These are phyloP conservation scores for Polyporus tsugae DNA, from an alignment of 1,284 basidiomycete species.

Conservation along the genomic window DNA sequence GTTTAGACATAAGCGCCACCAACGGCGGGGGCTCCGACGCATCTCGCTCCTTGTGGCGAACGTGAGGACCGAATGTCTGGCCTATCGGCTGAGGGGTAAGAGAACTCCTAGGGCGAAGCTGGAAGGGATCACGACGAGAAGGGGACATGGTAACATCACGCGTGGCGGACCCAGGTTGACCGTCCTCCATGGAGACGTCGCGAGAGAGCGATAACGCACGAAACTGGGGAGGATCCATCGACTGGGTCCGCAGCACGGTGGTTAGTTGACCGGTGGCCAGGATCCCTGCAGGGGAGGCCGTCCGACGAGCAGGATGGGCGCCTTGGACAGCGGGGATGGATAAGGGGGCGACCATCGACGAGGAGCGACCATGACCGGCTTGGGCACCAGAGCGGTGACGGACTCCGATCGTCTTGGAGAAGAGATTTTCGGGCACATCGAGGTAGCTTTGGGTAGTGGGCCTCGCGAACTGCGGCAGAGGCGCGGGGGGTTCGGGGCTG, in stretches of 20 bases:
- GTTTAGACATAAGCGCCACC: slow-evolving; percentile 63
- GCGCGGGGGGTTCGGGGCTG: slow-evolving; percentile 34
- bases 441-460: slow-evolving; percentile 38
- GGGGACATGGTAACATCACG: slow-evolving; percentile 53
- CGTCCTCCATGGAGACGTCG: slow-evolving; percentile 42
- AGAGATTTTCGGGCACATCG: slow-evolving; percentile 38
- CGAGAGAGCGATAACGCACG: slow-evolving; percentile 37
- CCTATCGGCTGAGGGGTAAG: slow-evolving; percentile 72
- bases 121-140: slow-evolving; percentile 55
- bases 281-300: slow-evolving; percentile 35
- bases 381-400: slow-evolving; percentile 23
- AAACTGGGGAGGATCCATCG: slow-evolving; percentile 41
- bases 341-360: slow-evolving; percentile 34
- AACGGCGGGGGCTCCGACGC: slow-evolving; percentile 75
- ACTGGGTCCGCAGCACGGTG: slow-evolving; percentile 36
- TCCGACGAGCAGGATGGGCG: slow-evolving; percentile 29
- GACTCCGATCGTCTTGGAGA: slow-evolving; percentile 21
- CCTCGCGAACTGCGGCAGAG: slow-evolving; percentile 25
- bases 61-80: slow-evolving; percentile 54
- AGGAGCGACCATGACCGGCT: slow-evolving; percentile 30
- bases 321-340: slow-evolving; percentile 22
- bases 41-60: slow-evolving; percentile 49
- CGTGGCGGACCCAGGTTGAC: slow-evolving; percentile 21
- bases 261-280: slow-evolving; percentile 24
- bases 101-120: slow-evolving; percentile 64